Evolutionary conservation across 2,329 filamentous ascomycete species (phyloP), one percentile per base, ranked within the genome.

Genomic region (Lizonia empirigonia): DNA sequence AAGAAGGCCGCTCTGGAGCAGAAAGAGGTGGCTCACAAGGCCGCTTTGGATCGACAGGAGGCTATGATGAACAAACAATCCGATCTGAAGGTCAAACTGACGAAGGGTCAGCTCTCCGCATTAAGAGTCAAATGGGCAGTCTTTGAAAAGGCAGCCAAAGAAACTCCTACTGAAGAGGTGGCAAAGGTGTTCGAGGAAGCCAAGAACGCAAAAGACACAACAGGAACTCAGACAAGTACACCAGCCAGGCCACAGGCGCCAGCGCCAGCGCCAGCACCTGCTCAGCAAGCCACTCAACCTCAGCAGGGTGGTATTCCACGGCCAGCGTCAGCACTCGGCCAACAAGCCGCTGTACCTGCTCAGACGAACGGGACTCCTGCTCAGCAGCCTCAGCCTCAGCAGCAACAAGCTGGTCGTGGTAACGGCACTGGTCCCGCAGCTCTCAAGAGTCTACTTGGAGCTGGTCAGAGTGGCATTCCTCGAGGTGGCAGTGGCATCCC

Each of bases 161-260:
- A 96, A 38, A 97, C 92, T 0, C 93, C 93, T 0, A 81, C 93
- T 63, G 86, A 85, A 68, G 85, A 91, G 0, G 91, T 97, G 4
- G 83, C 78, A 8, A 91, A 97, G 72, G 92, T 97, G 0, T 97
- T 90, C 89, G 85, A 88, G 57, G 77, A 89, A 45, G 91, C 88
- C 0, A 92, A 93, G 74, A 78, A 76, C 44, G 82, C 85, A 9
- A 88, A 84, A 68, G 70, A 78, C 34, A 41, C 44, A 2, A 44
- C 55, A 16, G 44, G 67, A 32, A 47, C 63, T 38, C 56, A 53
- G 15, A 55, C 60, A 27, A 55, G 56, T 29, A 60, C 56, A 16
- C 56, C 68, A 32, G 52, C 60, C 8, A 54, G 54, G 16, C 37
- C 56, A 3, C 44, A 52, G 35, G 19, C 51, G 16, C 20, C 48